Evolutionary conservation across 306 rosid species (phyloP).

Genomic region (Dryas drummondii): DNA sequence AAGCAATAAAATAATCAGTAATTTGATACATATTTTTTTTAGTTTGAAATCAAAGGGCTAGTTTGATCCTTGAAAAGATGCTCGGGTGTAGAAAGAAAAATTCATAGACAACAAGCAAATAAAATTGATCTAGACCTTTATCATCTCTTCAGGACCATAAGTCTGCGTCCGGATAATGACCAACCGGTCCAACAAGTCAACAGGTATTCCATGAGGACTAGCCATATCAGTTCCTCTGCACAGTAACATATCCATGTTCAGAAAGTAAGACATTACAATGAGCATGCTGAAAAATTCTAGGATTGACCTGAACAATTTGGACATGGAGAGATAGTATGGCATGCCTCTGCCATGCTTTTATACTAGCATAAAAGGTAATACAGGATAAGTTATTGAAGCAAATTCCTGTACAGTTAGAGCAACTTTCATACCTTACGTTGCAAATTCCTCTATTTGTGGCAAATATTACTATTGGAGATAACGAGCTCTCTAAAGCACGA

Average conservation of each 20-base stretch:
- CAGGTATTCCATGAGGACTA: conserved; percentile 98
- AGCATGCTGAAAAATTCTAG: background rate
- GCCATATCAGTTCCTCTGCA: conserved; percentile 90
- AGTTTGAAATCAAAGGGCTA: background rate
- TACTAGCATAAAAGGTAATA: background rate
- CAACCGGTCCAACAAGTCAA: conserved; percentile 85
- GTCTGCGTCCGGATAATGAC: conserved; percentile 81
- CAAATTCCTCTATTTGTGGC: conserved; percentile 99
- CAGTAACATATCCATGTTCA: conserved; percentile 24
- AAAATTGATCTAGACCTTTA: conserved; percentile 51
- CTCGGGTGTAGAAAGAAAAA: background rate
- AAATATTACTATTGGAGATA: conserved; percentile 93
- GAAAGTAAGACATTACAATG: background rate
- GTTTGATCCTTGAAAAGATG: conserved; percentile 1
- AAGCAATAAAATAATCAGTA: conserved; percentile 21
- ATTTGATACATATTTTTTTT: background rate
- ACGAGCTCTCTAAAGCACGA: conserved; percentile 94
- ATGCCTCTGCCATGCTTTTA: background rate
- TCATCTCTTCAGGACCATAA: conserved; percentile 91
- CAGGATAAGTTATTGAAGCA: background rate
- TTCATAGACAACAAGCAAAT: conserved; percentile 4
- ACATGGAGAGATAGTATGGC: background rate
- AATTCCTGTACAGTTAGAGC: background rate
- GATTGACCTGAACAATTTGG: background rate
- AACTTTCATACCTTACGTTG: conserved; percentile 71